phyloP scores from a whole-genome alignment of 345 rosid species.

The Jatropha curcas region DNA sequence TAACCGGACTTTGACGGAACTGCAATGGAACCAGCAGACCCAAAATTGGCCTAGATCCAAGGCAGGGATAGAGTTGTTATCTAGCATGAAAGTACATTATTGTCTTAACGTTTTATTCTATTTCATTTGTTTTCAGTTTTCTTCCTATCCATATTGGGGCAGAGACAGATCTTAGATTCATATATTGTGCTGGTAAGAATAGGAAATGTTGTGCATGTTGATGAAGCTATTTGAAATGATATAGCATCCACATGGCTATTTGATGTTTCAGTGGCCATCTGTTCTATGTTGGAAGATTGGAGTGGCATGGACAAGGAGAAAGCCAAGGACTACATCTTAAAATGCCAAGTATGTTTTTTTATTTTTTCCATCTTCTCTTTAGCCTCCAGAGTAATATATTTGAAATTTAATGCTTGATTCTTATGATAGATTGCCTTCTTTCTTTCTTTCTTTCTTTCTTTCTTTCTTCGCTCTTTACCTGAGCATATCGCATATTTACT shows the following conservation, averaged over 20 bases:
- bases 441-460: not conserved
- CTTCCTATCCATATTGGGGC: constrained; percentile 84
- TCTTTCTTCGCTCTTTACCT: too few relatives aligned
- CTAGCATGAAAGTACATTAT: not conserved
- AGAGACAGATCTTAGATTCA: constrained; percentile 83
- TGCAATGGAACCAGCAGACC: too few relatives aligned
- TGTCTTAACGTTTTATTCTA: not conserved
- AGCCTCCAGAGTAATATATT: constrained; percentile 11
- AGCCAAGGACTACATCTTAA: constrained; percentile 71
- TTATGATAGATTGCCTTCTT: not conserved
- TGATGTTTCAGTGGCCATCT: constrained; percentile 75
- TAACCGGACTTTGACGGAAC: too few relatives aligned
- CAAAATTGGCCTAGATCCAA: too few relatives aligned
- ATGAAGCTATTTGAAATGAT: constrained; percentile 2
- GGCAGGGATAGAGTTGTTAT: too few relatives aligned
- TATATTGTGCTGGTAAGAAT: constrained; percentile 89
- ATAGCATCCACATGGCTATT: constrained; percentile 29
- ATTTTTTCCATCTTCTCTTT: constrained; percentile 2
- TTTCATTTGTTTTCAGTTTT: constrained; percentile 62
- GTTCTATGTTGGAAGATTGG: constrained; percentile 78
- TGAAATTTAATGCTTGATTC: constrained; percentile 5
- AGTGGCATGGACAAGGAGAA: constrained; percentile 82
- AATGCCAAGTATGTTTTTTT: constrained; percentile 63
- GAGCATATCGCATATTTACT: constrained; percentile 12
- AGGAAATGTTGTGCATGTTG: constrained; percentile 13